Conservation (phyloP, 2,329 filamentous ascomycete species). For the Periconia macrospinosa region DNA sequence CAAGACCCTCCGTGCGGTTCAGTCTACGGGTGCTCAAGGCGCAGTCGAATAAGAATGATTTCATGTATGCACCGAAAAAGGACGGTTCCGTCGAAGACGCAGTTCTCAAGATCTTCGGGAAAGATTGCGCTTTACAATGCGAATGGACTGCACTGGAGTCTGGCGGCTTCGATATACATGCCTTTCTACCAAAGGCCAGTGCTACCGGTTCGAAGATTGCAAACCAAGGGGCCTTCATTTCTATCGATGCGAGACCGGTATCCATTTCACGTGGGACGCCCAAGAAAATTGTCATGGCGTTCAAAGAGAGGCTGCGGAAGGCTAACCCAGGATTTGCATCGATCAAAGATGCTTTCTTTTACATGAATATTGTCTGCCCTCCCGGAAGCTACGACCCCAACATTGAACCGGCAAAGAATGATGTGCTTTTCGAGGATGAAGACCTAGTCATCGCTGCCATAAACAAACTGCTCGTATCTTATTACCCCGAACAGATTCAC, state of each 20-base stretch:
- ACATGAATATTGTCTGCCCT: slow-evolving; percentile 65
- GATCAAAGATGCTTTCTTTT: slow-evolving; percentile 62
- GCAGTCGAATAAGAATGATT: slow-evolving; percentile 55
- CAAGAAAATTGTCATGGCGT: slow-evolving; percentile 61
- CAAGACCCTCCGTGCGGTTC: slow-evolving; percentile 64
- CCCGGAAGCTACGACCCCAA: slow-evolving; percentile 70
- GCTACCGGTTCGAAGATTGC: slow-evolving; percentile 47
- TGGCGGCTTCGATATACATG: slow-evolving; percentile 54
- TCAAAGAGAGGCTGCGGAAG: slow-evolving; percentile 54
- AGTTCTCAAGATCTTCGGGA: slow-evolving; percentile 64
- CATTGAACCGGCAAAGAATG: slow-evolving; percentile 70
- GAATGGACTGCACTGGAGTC: slow-evolving; percentile 42
- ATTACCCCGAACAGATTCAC: slow-evolving; percentile 29
- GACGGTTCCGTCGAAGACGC: slow-evolving; percentile 59
- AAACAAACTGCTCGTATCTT: slow-evolving; percentile 48
- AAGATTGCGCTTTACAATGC: slow-evolving; percentile 59
- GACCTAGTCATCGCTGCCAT: slow-evolving; percentile 47
- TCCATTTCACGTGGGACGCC: slow-evolving; percentile 57
- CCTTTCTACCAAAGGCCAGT: slow-evolving; percentile 59
- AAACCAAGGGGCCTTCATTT: slow-evolving; percentile 59
- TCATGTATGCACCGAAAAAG: slow-evolving; percentile 64
- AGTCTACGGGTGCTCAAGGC: slow-evolving; percentile 61
- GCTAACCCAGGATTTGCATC: slow-evolving; percentile 21
- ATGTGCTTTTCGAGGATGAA: slow-evolving; percentile 68
- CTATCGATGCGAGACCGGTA: slow-evolving; percentile 69